Evolutionary conservation across 228 moss, liverwort and hornwort genomes (phyloP).

Genomic region (Sphagnum fallax): DNA sequence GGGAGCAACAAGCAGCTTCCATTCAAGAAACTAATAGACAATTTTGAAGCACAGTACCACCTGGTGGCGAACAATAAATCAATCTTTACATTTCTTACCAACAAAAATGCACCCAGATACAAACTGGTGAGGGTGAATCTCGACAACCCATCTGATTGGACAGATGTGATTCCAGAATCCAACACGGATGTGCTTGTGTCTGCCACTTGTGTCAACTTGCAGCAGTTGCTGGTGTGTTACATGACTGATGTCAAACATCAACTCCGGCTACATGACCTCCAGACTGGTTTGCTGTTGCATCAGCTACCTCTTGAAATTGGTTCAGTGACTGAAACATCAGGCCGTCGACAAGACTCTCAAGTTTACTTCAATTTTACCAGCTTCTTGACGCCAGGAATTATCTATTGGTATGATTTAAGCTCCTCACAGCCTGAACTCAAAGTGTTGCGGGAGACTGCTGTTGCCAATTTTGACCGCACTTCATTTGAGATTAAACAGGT

Average conservation of each 20-base stretch:
- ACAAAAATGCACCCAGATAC: constrained; percentile 67
- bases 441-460: constrained; percentile 22
- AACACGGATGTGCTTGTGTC: constrained; percentile 61
- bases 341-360: constrained; percentile 39
- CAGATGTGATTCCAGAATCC: constrained; percentile 66
- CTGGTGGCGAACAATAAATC: constrained; percentile 64
- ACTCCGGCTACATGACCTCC: constrained; percentile 60
- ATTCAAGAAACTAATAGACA: constrained; percentile 63
- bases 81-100: constrained; percentile 71
- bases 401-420: constrained; percentile 48
- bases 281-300: constrained; percentile 45
- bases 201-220: constrained; percentile 44
- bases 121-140: constrained; percentile 67
- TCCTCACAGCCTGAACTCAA: constrained; percentile 29
- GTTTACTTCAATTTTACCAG: constrained; percentile 73
- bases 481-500: constrained; percentile 49
- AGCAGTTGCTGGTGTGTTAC: constrained; percentile 68
- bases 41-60: constrained; percentile 73
- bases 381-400: constrained; percentile 73
- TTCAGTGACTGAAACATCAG: constrained; percentile 53
- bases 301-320: constrained; percentile 77
- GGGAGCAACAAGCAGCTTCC: constrained; percentile 42
- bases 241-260: constrained; percentile 82
- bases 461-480: constrained; percentile 28
- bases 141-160: constrained; percentile 45